Base-by-base conservation (phyloP, 2,329 filamentous ascomycete species). In the Neurospora sp. region DNA sequence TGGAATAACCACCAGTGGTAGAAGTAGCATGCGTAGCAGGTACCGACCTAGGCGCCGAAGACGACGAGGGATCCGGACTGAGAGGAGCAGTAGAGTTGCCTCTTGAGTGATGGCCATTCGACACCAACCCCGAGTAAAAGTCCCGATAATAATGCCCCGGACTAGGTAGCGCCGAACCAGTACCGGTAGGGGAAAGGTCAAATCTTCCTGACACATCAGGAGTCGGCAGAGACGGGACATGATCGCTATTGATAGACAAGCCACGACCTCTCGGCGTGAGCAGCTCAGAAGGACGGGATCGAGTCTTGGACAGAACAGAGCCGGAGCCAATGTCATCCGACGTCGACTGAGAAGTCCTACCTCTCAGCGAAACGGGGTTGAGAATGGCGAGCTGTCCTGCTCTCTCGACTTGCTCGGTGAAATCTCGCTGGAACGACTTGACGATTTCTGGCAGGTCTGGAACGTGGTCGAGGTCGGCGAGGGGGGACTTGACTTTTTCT, bases 391-490 rank as follows among this genome's bases (percentile, higher is more conserved):
- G 86, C 66, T 86, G 87, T 73, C 88, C 84, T 23, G 94, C 84
- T 73, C 90, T 87, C 37, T 90, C 89, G 74, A 96, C 91, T 68
- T 91, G 87, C 75, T 91, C 90, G 33, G 87, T 88, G 78, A 91
- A 96, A 76, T 97, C 94, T 17, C 87, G 87, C 68, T 89, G 86
- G 84, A 97, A 98, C 11, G 90, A 87, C 46, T 87, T 86, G 71
- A 94, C 84, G 69, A 98, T 92, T 66, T 95, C 89, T 57, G 87
- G 81, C 19, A 93, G 79, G 68, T 92, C 89, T 15, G 89, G 88
- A 8, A 89, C 86, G 67, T 90, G 83, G 12, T 84, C 81, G 84
- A 71, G 83, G 68, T 91, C 88, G 40, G 89, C 88, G 5, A 97
- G 84, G 2, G 96, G 87, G 8, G 87, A 86, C 73, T 88, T 89